phyloP scores from a whole-genome alignment of 202 grass and related monocot genomes.

The Carex arenaria region DNA sequence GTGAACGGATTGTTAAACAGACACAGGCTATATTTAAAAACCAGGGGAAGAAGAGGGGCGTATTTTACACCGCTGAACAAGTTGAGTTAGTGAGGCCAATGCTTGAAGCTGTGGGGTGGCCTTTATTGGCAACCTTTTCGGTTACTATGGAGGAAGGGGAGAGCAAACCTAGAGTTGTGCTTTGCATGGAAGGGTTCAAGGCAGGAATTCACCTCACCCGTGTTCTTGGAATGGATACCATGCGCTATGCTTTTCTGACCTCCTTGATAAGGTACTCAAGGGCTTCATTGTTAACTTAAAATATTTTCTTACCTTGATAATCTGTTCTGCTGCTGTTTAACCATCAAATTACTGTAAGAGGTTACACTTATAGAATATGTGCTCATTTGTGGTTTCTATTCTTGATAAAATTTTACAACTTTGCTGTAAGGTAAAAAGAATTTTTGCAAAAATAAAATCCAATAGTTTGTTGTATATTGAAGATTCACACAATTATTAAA shows the following conservation, averaged over 20 bases:
- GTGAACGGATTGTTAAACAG: slow-evolving; percentile 84
- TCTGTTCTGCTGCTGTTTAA: neutral
- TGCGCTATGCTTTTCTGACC: slow-evolving; percentile 99
- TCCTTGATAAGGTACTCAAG: slow-evolving; percentile 77
- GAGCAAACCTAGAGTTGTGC: slow-evolving; percentile 83
- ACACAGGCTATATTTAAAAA: slow-evolving; percentile 89
- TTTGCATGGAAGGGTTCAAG: slow-evolving; percentile 99
- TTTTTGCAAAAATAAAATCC: neutral
- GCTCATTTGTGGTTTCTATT: neutral
- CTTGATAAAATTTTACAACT: neutral
- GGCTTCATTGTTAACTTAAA: neutral
- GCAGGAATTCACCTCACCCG: slow-evolving; percentile 94
- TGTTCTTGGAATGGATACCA: slow-evolving; percentile 98
- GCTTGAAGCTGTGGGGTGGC: slow-evolving; percentile 99
- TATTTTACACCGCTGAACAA: slow-evolving; percentile 85
- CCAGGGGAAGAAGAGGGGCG: slow-evolving; percentile 74
- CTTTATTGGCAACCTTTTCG: slow-evolving; percentile 96
- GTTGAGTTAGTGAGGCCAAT: slow-evolving; percentile 98
- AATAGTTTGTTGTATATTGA: neutral
- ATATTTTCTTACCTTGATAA: neutral
- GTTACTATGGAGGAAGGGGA: slow-evolving; percentile 99
- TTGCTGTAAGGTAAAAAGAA: neutral
- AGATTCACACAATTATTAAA: neutral
- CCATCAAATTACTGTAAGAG: neutral
- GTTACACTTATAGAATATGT: neutral